Evolutionary conservation across 208 protist species (phyloP).

Genomic region (Trypanosoma brucei): DNA sequence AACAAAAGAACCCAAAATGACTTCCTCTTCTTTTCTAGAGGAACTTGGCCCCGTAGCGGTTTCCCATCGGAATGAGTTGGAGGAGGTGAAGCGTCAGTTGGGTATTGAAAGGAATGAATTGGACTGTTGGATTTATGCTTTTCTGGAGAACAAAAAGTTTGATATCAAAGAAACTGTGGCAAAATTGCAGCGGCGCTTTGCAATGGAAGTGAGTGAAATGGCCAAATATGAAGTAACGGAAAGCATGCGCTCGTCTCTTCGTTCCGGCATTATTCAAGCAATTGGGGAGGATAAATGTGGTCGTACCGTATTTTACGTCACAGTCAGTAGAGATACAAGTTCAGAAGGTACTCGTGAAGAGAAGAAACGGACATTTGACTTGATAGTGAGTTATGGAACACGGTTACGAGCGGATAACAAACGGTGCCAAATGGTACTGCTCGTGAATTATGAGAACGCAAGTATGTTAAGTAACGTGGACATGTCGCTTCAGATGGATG

Average conservation of each 20-base stretch:
- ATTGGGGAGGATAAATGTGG: constrained; percentile 29
- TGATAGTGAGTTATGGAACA: constrained; percentile 23
- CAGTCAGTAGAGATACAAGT: constrained; percentile 15
- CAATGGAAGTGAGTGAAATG: constrained; percentile 20
- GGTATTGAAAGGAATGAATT: constrained; percentile 15
- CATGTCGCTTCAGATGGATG: constrained; percentile 22
- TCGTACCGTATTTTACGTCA: constrained; percentile 23
- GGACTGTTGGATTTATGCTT: constrained; percentile 27
- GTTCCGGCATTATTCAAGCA: constrained; percentile 19
- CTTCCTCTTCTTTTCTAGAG: constrained; percentile 3
- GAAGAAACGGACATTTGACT: constrained; percentile 19
- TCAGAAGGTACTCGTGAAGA: constrained; percentile 5
- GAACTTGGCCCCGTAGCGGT: constrained; percentile 14
- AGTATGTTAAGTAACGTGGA: constrained; percentile 28
- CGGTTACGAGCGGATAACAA: constrained; percentile 21
- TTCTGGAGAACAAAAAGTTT: constrained; percentile 27
- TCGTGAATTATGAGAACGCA: constrained; percentile 28
- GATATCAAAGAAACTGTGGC: constrained; percentile 20
- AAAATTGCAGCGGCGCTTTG: constrained; percentile 19
- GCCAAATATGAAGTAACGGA: constrained; percentile 13
- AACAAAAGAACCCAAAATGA: not conserved
- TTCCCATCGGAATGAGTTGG: constrained; percentile 19
- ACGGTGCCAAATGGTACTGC: constrained; percentile 20
- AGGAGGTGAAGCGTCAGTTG: constrained; percentile 15
- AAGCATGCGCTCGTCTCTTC: constrained; percentile 20